Evolutionary conservation across 2,329 filamentous ascomycete genomes (phyloP), one percentile per base, ranked within the genome.

Genomic region (Fusarium sacchari): DNA sequence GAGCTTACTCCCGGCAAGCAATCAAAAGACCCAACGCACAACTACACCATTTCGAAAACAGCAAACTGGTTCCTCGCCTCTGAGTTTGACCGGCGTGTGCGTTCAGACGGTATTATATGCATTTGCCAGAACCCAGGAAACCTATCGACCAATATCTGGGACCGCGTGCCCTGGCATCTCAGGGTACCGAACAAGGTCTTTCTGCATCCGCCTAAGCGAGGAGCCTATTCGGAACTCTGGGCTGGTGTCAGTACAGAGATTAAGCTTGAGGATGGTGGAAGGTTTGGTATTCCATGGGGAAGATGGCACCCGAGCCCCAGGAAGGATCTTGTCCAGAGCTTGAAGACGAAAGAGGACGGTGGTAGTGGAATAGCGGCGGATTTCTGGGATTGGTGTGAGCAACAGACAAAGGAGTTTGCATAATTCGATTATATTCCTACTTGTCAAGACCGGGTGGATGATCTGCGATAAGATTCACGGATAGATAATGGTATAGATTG

Each of bases 141-240:
- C 42, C 52, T 83, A 5, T 75, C 73, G 11, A 75, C 81, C 0
- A 77, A 76, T 7, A 69, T 72, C 5, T 80, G 69, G 49, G 59
- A 50, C 2, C 73, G 64, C 17, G 67, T 52, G 1, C 68, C 71
- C 3, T 43, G 36, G 7, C 18, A 55, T 28, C 20, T 60, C 9
- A 63, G 75, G 10, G 37, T 79, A 5, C 68, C 78, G 36, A 70
- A 67, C 3, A 64, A 66, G 11, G 14, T 81, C 1, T 70, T 80
- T 1, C 64, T 80, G 2, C 77, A 84, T 42, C 77, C 79, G 1
- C 71, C 81, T 0, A 75, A 71, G 3, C 68, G 78, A 32, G 84
- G 83, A 3, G 84, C 83, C 0, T 84, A 84, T 46, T 84, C 84
- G 0, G 83, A 84, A 58, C 65, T 86, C 1, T 86, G 77, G 56